These are phyloP conservation scores for Euptelea pleiosperma DNA, from an alignment of 164 flowering plant species.

Conservation along the genomic window DNA sequence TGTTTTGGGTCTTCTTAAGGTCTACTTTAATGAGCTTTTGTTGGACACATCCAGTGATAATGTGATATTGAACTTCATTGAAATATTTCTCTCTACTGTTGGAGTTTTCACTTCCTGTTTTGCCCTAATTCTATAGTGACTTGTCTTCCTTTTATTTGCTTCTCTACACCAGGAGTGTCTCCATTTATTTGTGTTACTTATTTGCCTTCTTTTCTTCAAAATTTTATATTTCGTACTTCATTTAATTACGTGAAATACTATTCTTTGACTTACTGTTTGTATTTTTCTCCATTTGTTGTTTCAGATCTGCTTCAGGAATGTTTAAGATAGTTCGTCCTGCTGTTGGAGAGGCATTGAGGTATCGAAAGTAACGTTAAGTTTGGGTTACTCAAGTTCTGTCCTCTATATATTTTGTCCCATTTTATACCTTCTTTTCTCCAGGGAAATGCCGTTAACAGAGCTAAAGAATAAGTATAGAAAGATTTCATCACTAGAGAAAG, in stretches of 20 bases:
- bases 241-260: constrained; percentile 5
- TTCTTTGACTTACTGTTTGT: constrained; percentile 1
- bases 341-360: constrained; percentile 93
- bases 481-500: constrained; percentile 66
- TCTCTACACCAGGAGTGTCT: too few relatives aligned
- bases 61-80: too few relatives aligned
- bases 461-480: constrained; percentile 77
- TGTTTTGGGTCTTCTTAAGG: too few relatives aligned
- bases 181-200: neutral
- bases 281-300: constrained; percentile 11
- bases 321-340: constrained; percentile 86
- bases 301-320: constrained; percentile 64
- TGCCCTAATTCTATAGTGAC: too few relatives aligned
- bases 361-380: neutral
- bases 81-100: too few relatives aligned
- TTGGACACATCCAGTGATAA: too few relatives aligned
- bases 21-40: too few relatives aligned
- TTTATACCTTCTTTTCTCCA: constrained; percentile 20
- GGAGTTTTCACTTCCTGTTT: too few relatives aligned
- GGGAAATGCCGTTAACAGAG: constrained; percentile 87
- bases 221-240: neutral
- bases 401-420: neutral
- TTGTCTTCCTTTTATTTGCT: too few relatives aligned
- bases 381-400: neutral
- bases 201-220: neutral